These are phyloP conservation scores for Solanum hybrid DNA, from an alignment of 305 asterid species.

Conservation along the genomic window DNA sequence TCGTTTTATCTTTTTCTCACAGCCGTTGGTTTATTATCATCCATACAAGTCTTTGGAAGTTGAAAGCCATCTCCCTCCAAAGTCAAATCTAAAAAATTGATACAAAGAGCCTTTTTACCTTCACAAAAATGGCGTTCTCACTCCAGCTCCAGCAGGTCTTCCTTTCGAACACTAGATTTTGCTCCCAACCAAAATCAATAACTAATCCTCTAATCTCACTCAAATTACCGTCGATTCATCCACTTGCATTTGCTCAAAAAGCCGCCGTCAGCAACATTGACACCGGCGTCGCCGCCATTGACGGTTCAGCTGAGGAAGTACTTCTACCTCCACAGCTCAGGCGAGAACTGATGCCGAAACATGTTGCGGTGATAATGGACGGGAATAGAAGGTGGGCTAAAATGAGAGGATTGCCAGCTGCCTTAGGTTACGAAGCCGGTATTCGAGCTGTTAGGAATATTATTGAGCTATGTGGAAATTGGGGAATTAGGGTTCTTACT, in stretches of 20 bases:
- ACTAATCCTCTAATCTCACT: background rate
- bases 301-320: background rate
- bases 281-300: background rate
- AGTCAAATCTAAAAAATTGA: background rate
- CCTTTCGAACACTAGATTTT: background rate
- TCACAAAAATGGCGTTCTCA: background rate
- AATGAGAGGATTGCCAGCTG: constrained; percentile 24
- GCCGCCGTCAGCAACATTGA: background rate
- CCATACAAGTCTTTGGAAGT: background rate
- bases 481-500: constrained; percentile 40
- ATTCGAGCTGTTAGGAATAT: constrained; percentile 21
- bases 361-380: constrained; percentile 55
- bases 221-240: background rate
- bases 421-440: constrained; percentile 39
- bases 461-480: constrained; percentile 28
- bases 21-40: background rate
- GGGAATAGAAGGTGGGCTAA: constrained; percentile 60
- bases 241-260: background rate
- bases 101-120: background rate
- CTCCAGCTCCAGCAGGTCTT: background rate
- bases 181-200: background rate
- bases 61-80: background rate
- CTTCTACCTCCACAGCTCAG: background rate
- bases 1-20: background rate
- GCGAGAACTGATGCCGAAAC: constrained; percentile 40